Percentiles rank a stretch among this genome's conserved stretches.
phyloP scores from a whole-genome alignment of 768 basidiomycete species.

The Lactifluus subvellereus region DNA sequence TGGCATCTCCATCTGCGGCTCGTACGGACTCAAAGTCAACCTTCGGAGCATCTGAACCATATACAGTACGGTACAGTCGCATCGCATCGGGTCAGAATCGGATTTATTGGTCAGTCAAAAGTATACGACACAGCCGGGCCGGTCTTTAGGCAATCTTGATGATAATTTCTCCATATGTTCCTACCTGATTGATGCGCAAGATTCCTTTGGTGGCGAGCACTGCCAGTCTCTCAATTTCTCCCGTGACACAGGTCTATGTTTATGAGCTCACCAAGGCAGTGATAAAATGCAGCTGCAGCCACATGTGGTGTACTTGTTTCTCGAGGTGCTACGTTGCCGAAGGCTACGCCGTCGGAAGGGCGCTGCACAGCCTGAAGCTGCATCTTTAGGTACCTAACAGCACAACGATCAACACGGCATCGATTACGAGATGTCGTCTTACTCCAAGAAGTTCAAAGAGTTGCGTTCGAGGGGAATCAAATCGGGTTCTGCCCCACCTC shows the following conservation, averaged over 20 bases:
- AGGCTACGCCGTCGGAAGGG: conserved; percentile 43
- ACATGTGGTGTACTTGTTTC: conserved; percentile 66
- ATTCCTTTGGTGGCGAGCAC: conserved; percentile 75
- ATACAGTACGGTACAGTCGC: too few species aligned
- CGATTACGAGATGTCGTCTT: conserved; percentile 25
- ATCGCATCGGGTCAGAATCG: not conserved
- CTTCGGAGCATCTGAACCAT: not conserved
- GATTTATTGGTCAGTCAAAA: not conserved
- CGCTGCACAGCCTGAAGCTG: conserved; percentile 55
- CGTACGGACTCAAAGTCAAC: conserved; percentile 15
- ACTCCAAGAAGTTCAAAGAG: conserved; percentile 80
- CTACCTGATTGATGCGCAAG: conserved; percentile 52
- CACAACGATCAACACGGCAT: not conserved
- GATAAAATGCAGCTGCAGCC: conserved; percentile 78
- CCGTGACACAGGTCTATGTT: not conserved
- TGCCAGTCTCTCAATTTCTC: conserved; percentile 28
- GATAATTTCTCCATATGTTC: conserved; percentile 51
- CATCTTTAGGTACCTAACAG: conserved; percentile 68
- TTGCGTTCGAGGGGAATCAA: conserved; percentile 62
- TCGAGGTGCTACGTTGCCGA: conserved; percentile 62
- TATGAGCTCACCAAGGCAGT: conserved; percentile 60
- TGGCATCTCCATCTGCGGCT: not conserved
- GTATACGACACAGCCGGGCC: not conserved
- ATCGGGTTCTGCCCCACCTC: conserved; percentile 52
- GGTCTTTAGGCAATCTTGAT: conserved; percentile 35